These are phyloP conservation scores for Raddia distichophylla DNA, from an alignment of 176 grass and related monocot genomes.

Conservation along the genomic window DNA sequence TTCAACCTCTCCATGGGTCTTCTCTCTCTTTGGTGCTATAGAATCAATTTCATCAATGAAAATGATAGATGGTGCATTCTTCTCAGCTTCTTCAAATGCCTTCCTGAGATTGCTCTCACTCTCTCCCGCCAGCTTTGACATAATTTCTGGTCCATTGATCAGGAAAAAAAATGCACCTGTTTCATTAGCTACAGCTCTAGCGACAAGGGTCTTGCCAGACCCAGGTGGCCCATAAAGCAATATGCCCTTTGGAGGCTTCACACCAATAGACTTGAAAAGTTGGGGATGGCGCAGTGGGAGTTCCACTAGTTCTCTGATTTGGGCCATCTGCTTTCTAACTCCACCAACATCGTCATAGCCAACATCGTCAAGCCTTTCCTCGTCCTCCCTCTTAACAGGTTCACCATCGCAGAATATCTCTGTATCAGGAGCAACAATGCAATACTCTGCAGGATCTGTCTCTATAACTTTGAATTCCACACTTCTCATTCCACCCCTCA, in stretches of 20 bases:
- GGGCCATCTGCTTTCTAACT: slow-evolving; percentile 88
- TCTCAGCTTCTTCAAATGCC: slow-evolving; percentile 93
- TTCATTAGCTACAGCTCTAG: slow-evolving; percentile 82
- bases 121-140: slow-evolving; percentile 90
- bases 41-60: slow-evolving; percentile 87
- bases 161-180: slow-evolving; percentile 89
- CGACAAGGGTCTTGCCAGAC: slow-evolving; percentile 82
- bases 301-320: slow-evolving; percentile 73
- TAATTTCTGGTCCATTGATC: slow-evolving; percentile 92
- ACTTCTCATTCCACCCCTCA: slow-evolving; percentile 79
- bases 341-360: slow-evolving; percentile 93
- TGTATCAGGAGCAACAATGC: slow-evolving; percentile 83
- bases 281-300: slow-evolving; percentile 63
- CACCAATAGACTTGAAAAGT: slow-evolving; percentile 71
- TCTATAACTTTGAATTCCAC: slow-evolving; percentile 92
- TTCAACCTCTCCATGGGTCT: slow-evolving; percentile 86
- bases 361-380: slow-evolving; percentile 75
- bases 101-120: slow-evolving; percentile 87
- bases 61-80: slow-evolving; percentile 87
- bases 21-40: slow-evolving; percentile 84
- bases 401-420: slow-evolving; percentile 90
- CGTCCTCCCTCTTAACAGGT: slow-evolving; percentile 85
- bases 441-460: slow-evolving; percentile 79
- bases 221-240: slow-evolving; percentile 78
- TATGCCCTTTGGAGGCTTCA: slow-evolving; percentile 89